A percentile compares a stretch with the other conserved stretches of the same genome.
Evolutionary conservation across 345 rosid species (phyloP).

Genomic region (Citrus mangshanensis): DNA sequence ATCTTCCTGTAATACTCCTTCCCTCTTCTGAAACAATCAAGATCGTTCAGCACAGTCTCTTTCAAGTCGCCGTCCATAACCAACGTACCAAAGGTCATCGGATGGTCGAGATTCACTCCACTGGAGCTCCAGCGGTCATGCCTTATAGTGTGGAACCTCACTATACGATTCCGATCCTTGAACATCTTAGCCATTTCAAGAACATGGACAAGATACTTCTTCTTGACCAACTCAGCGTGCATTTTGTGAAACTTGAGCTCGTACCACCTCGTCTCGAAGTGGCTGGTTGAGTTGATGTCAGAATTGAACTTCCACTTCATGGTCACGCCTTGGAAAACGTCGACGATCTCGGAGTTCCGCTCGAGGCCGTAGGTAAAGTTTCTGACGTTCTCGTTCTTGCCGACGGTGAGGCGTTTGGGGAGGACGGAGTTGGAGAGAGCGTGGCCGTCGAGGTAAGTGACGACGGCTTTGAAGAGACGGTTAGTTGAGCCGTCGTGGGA

Average conservation of each 20-base stretch:
- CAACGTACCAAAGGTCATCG: constrained; percentile 38
- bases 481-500: constrained; percentile 35
- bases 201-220: constrained; percentile 32
- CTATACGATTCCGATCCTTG: constrained; percentile 22
- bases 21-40: constrained; percentile 23
- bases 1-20: constrained; percentile 25
- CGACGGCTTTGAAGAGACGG: constrained; percentile 28
- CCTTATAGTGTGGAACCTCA: constrained; percentile 29
- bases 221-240: constrained; percentile 22
- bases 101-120: constrained; percentile 33
- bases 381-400: constrained; percentile 32
- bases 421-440: background rate
- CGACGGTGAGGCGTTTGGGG: constrained; percentile 28
- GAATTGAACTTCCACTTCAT: constrained; percentile 32
- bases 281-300: constrained; percentile 12
- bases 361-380: constrained; percentile 28
- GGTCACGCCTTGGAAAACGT: constrained; percentile 23
- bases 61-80: constrained; percentile 42
- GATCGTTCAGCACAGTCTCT: constrained; percentile 25
- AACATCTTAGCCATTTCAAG: constrained; percentile 31
- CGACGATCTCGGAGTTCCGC: constrained; percentile 29
- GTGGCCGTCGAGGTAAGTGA: constrained; percentile 29
- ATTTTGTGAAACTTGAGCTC: constrained; percentile 34
- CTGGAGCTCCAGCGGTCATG: constrained; percentile 28
- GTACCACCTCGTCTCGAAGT: constrained; percentile 27